Conservation (phyloP, 78 protist genomes). For the Guillardia theta region DNA sequence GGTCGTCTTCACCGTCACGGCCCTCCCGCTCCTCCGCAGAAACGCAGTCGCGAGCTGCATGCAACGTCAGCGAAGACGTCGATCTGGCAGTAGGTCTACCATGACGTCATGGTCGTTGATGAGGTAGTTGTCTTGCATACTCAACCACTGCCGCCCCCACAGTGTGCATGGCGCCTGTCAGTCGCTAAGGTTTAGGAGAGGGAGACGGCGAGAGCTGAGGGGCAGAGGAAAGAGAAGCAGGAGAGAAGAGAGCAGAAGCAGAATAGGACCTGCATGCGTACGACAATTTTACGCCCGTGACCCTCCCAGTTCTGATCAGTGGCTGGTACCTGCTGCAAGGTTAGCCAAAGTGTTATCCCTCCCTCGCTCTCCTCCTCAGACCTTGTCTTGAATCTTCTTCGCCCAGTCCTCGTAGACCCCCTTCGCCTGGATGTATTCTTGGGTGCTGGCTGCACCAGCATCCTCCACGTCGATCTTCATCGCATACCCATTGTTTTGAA, state of each 20-base stretch:
- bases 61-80: not conserved
- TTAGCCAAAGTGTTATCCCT: too few species aligned
- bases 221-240: not conserved
- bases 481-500: not conserved
- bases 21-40: not conserved
- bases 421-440: not conserved
- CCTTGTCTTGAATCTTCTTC: too few species aligned
- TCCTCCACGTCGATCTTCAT: not conserved
- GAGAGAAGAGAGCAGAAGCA: not conserved
- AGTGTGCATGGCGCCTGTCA: not conserved
- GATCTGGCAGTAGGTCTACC: not conserved
- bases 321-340: too few species aligned
- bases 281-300: not conserved
- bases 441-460: not conserved
- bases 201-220: not conserved
- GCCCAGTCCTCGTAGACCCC: too few species aligned
- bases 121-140: not conserved
- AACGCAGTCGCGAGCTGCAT: not conserved
- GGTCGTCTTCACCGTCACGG: not conserved
- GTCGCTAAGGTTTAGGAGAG: not conserved
- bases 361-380: too few species aligned
- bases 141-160: not conserved
- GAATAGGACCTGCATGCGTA: too few species aligned
- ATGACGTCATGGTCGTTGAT: slow-evolving; percentile 2
- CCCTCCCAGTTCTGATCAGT: too few species aligned